These are phyloP conservation scores for Clohesyomyces aquaticus DNA, from an alignment of 495 filamentous ascomycete species.

Conservation along the genomic window DNA sequence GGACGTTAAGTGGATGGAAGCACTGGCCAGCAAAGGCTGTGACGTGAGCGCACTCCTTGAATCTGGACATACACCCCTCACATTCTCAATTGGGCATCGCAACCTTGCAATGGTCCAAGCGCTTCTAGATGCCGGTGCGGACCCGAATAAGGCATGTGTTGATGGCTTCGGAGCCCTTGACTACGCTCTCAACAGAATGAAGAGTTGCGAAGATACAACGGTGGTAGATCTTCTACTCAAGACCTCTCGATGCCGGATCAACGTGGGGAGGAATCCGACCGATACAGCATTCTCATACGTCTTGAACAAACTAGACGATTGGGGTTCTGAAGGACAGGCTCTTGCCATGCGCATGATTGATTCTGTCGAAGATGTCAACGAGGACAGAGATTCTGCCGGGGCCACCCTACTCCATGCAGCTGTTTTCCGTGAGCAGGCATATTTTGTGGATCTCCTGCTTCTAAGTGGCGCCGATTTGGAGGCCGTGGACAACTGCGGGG, in stretches of 20 bases:
- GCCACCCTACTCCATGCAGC: constrained; percentile 27
- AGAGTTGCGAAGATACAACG: constrained; percentile 20
- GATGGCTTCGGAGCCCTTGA: constrained; percentile 16
- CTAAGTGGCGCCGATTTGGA: constrained; percentile 19
- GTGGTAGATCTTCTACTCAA: constrained; percentile 23
- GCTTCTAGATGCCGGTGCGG: constrained; percentile 11
- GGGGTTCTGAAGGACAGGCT: constrained; percentile 3
- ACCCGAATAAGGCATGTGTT: constrained; percentile 5
- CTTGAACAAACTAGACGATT: constrained; percentile 2
- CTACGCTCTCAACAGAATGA: constrained; percentile 23
- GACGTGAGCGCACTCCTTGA: constrained; percentile 20
- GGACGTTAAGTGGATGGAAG: not conserved
- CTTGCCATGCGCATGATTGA: constrained; percentile 27
- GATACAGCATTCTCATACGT: constrained; percentile 24
- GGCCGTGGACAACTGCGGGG: constrained; percentile 9
- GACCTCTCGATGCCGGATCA: constrained; percentile 17
- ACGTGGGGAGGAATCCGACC: constrained; percentile 19
- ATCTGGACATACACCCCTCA: constrained; percentile 20
- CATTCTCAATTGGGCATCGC: constrained; percentile 17
- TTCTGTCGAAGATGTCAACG: constrained; percentile 15
- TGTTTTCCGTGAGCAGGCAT: constrained; percentile 1
- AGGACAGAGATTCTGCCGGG: constrained; percentile 12
- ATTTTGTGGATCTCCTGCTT: constrained; percentile 25
- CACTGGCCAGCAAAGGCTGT: constrained; percentile 1
- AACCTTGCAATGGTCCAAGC: constrained; percentile 16